These are phyloP conservation scores for Suzukiozyma palmioleophila DNA, from an alignment of 1,139 yeast genomes.

Conservation along the genomic window DNA sequence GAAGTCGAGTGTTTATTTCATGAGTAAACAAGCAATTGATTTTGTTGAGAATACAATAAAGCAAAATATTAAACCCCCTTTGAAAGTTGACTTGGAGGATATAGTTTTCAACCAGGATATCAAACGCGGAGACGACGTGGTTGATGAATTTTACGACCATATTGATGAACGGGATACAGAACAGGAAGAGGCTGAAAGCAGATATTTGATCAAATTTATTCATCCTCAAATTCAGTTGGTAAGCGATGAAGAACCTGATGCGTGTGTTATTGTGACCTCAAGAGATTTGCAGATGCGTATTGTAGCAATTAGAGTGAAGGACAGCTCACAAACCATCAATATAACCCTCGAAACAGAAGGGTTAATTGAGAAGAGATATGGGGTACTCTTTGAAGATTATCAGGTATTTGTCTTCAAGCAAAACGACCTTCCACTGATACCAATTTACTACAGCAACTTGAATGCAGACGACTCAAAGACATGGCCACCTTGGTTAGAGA, in stretches of 20 bases:
- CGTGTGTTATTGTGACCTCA: slow-evolving; percentile 54
- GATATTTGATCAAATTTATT: slow-evolving; percentile 36
- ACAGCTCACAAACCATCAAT: slow-evolving; percentile 41
- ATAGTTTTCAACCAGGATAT: slow-evolving; percentile 13
- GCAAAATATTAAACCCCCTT: slow-evolving; percentile 14
- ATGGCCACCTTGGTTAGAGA: slow-evolving; percentile 88
- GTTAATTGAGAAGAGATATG: slow-evolving; percentile 67
- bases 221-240: slow-evolving; percentile 44
- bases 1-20: slow-evolving; percentile 53
- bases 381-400: slow-evolving; percentile 63
- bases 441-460: slow-evolving; percentile 22
- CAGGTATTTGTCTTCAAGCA: slow-evolving; percentile 62
- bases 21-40: slow-evolving; percentile 69
- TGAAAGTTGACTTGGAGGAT: slow-evolving; percentile 12
- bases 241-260: slow-evolving; percentile 27
- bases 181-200: slow-evolving; percentile 33
- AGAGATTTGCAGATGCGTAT: slow-evolving; percentile 69
- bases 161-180: slow-evolving; percentile 20
- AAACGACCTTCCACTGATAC: slow-evolving; percentile 27
- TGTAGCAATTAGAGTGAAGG: slow-evolving; percentile 49
- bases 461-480: slow-evolving; percentile 16
- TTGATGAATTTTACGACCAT: slow-evolving; percentile 30
- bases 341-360: slow-evolving; percentile 36
- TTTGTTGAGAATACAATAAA: slow-evolving; percentile 44
- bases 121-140: slow-evolving; percentile 27